phyloP scores from a whole-genome alignment of 1,284 basidiomycete genomes.

The Neolentinus lepideus region DNA sequence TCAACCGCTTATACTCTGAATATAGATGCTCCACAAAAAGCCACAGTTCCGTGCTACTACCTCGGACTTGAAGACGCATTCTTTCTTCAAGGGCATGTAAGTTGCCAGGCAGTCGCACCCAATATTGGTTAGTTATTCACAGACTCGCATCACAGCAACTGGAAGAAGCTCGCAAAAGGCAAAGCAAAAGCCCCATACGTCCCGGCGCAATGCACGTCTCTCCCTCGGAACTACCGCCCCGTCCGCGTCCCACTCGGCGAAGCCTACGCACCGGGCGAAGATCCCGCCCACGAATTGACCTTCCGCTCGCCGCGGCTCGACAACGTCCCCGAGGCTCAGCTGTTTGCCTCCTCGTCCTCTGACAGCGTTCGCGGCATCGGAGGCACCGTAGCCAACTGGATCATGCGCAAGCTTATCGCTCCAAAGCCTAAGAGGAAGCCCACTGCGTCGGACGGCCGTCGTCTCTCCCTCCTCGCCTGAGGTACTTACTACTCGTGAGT shows the following conservation, averaged over 20 bases:
- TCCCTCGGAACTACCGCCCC: background rate
- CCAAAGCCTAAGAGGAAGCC: background rate
- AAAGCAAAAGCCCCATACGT: background rate
- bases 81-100: conserved; percentile 10
- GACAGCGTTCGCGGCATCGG: background rate
- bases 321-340: background rate
- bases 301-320: background rate
- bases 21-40: conserved; percentile 8
- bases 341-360: background rate
- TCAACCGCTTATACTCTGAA: background rate
- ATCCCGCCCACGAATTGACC: background rate
- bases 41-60: conserved; percentile 10
- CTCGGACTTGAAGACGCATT: conserved; percentile 6
- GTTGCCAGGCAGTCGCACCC: background rate
- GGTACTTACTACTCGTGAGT: too few relatives aligned
- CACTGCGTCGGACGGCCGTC: too few relatives aligned
- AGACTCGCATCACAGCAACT: background rate
- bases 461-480: too few relatives aligned
- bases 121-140: background rate
- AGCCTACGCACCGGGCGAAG: background rate
- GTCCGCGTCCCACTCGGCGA: background rate
- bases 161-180: background rate
- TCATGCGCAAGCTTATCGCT: background rate
- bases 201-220: background rate
- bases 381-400: background rate